A percentile compares a stretch with the other conserved stretches of the same genome.
These are phyloP conservation scores for Colletotrichum navitas DNA, from an alignment of 2,329 filamentous ascomycete genomes.

Conservation along the genomic window DNA sequence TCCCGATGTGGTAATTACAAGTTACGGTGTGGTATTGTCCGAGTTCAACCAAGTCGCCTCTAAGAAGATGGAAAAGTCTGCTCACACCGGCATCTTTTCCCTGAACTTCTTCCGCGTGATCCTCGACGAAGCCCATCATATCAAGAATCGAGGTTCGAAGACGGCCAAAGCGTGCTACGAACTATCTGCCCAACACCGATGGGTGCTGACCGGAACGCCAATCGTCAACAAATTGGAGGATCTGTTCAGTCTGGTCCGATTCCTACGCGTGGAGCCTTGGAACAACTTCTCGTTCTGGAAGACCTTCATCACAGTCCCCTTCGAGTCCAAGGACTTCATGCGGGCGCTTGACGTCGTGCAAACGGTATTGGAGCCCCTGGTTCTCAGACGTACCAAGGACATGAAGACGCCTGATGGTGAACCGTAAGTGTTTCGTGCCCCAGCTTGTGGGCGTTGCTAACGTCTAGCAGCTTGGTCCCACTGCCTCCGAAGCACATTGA, in stretches of 20 bases:
- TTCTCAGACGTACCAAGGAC: constrained; percentile 93
- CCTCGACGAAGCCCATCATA: constrained; percentile 93
- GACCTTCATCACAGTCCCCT: constrained; percentile 97
- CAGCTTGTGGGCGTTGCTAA: neutral
- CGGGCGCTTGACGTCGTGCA: constrained; percentile 96
- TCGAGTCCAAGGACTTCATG: constrained; percentile 95
- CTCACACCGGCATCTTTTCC: constrained; percentile 84
- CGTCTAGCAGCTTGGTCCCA: constrained; percentile 71
- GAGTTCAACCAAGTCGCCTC: constrained; percentile 83
- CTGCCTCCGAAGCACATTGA: constrained; percentile 84
- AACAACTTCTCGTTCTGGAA: constrained; percentile 99
- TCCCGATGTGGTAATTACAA: constrained; percentile 93
- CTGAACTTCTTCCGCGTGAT: constrained; percentile 96
- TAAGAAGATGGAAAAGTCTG: constrained; percentile 74
- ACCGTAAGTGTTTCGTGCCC: constrained; percentile 51
- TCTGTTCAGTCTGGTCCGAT: constrained; percentile 91
- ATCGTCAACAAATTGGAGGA: constrained; percentile 98
- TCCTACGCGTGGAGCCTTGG: constrained; percentile 96
- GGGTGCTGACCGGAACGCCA: constrained; percentile 94
- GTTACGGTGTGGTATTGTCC: constrained; percentile 91
- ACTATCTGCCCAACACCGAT: constrained; percentile 85
- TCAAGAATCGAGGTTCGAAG: constrained; percentile 92
- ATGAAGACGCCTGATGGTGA: constrained; percentile 93
- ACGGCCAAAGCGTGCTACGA: constrained; percentile 96
- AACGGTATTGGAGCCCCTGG: constrained; percentile 94